These are phyloP conservation scores for Asterochloris erici DNA, from an alignment of 139 green algal species.

Conservation along the genomic window DNA sequence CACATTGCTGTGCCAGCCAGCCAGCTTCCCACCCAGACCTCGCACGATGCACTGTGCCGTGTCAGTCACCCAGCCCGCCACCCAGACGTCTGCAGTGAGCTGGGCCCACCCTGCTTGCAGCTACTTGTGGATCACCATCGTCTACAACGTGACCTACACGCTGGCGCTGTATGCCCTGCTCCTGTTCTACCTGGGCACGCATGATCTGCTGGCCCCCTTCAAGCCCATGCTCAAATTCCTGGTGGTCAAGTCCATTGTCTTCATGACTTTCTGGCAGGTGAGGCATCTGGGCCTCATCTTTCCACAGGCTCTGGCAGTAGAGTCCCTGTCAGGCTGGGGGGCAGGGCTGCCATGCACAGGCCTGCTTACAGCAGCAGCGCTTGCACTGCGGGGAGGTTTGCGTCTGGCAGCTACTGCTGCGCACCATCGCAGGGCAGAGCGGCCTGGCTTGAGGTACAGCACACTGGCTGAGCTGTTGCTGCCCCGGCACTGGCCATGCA, in stretches of 20 bases:
- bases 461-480: too few species aligned
- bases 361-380: too few species aligned
- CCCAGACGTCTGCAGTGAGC: background rate
- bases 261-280: constrained; percentile 97
- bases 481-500: too few species aligned
- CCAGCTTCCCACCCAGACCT: too few species aligned
- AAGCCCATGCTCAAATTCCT: constrained; percentile 95
- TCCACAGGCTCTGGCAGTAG: too few species aligned
- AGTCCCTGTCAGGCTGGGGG: too few species aligned
- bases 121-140: constrained; percentile 79
- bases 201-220: constrained; percentile 88
- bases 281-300: background rate
- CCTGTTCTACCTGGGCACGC: constrained; percentile 92
- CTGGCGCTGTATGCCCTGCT: constrained; percentile 88
- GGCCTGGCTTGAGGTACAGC: too few species aligned
- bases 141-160: constrained; percentile 96
- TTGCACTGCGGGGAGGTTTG: too few species aligned
- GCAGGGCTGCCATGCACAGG: too few species aligned
- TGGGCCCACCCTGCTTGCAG: constrained; percentile 26
- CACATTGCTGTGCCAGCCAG: too few species aligned
- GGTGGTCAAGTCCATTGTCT: constrained; percentile 94
- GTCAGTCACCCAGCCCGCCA: background rate
- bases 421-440: too few species aligned
- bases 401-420: too few species aligned
- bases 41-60: background rate